phyloP scores from a whole-genome alignment of 179 eudicot genomes.

The Patellifolia procumbens region DNA sequence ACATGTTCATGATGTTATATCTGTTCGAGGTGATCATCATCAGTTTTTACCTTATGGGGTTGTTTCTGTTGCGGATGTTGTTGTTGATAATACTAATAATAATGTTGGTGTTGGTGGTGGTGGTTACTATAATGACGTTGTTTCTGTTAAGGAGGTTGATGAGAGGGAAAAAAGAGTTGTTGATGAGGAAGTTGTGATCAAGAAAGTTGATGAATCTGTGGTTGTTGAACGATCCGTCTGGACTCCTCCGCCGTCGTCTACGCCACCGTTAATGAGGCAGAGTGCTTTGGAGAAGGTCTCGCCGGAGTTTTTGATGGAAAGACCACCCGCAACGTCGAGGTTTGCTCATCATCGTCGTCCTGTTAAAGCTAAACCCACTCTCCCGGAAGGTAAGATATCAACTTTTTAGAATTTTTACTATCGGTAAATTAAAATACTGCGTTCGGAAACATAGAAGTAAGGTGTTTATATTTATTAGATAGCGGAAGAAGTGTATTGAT shows the following conservation, averaged over 20 bases:
- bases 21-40: no score
- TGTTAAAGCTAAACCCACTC: slow-evolving; percentile 28
- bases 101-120: not conserved
- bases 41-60: no score
- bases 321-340: slow-evolving; percentile 57
- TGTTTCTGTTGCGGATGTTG: no score
- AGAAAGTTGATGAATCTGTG: not conserved
- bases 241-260: slow-evolving; percentile 18
- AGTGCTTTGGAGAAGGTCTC: slow-evolving; percentile 15
- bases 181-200: not conserved
- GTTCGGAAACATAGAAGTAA: no score
- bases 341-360: slow-evolving; percentile 52
- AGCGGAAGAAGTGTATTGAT: no score
- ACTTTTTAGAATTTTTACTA: no score
- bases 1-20: no score
- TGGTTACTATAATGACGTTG: slow-evolving; percentile 2
- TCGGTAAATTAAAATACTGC: no score
- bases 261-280: slow-evolving; percentile 30
- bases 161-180: not conserved
- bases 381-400: slow-evolving; percentile 52
- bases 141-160: slow-evolving; percentile 24
- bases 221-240: slow-evolving; percentile 8
- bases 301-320: slow-evolving; percentile 34
- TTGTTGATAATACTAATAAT: no score
- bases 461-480: no score